Base-by-base conservation (phyloP, 352 stramenopile species). In the Pythium apleroticum region DNA sequence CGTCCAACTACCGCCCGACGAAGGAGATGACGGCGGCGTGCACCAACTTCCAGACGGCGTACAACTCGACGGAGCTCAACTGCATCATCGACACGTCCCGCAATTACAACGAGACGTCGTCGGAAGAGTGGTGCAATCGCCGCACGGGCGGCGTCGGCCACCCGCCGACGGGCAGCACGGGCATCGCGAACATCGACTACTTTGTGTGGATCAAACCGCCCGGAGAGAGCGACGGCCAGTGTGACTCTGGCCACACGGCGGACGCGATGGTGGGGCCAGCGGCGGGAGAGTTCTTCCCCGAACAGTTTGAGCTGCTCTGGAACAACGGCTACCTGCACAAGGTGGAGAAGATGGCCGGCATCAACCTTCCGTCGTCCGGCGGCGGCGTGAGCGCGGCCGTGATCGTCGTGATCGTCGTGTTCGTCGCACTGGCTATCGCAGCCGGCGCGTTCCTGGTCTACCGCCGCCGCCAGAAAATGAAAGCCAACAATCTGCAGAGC, bases 71-170 rank as follows among this genome's bases (percentile, higher is more conserved):
- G 1, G 68, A 69, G 11, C 73, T 83, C 53, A 73, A 69, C 15
- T 92, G 84, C 54, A 73, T 90, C 39, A 66, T 89, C 11, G 84
- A 92, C 62, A 90, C 84, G 0, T 88, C 79, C 0, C 76, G 84
- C 11, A 90, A 91, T 43, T 79, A 78, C 62, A 80, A 78, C 33
- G 71, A 67, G 1, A 81, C 76, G 84, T 88, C 49, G 72, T 84
- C 53, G 72, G 75, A 74, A 12, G 84, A 92, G 45, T 92, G 84
- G 84, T 92, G 84, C 69, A 90, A 90, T 55, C 72, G 79, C 31
- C 84, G 84, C 60, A 73, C 49, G 8, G 81, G 75, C 25, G 84
- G 77, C n/a, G 80, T 92, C 25, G 81, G 84, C 43, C 61, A 75
- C 14, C 61, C 77, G 10, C 84, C 84, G 6, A 88, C 80, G 14